These are phyloP conservation scores for Rhizoclosmatium globosum DNA, from an alignment of 192 early-diverging fungal genomes.

Conservation along the genomic window DNA sequence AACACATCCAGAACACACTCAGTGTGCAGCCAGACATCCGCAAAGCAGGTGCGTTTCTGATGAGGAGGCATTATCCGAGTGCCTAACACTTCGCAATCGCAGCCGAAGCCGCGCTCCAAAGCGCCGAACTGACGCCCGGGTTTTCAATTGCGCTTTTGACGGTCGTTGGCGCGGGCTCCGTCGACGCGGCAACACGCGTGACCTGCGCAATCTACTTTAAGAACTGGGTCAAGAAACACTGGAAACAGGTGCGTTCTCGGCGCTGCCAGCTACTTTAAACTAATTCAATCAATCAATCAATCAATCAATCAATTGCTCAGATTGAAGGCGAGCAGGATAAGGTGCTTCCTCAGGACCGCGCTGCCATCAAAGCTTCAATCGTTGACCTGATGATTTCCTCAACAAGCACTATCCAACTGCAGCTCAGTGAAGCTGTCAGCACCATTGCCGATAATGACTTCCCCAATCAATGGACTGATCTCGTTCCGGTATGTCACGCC, in stretches of 20 bases:
- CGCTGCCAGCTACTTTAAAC: not conserved
- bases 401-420: conserved; percentile 81
- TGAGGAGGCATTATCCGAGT: not conserved
- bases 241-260: conserved; percentile 61
- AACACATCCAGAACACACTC: conserved; percentile 39
- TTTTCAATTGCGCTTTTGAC: conserved; percentile 80
- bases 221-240: conserved; percentile 92
- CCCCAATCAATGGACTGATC: conserved; percentile 84
- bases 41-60: not conserved
- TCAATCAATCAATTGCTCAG: conserved; percentile 23
- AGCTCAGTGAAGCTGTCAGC: conserved; percentile 92
- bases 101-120: conserved; percentile 52
- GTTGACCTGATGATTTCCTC: conserved; percentile 86
- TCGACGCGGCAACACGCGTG: conserved; percentile 73
- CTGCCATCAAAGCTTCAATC: conserved; percentile 82
- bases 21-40: conserved; percentile 21
- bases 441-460: conserved; percentile 95
- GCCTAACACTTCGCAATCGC: not conserved
- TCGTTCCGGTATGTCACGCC: conserved; percentile 60
- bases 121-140: conserved; percentile 48
- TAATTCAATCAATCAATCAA: not conserved
- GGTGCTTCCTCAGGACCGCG: conserved; percentile 71
- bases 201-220: conserved; percentile 93
- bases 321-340: conserved; percentile 61
- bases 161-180: conserved; percentile 69